These are phyloP conservation scores for Penicillium bovifimosum DNA, from an alignment of 495 filamentous ascomycete species.

Conservation along the genomic window DNA sequence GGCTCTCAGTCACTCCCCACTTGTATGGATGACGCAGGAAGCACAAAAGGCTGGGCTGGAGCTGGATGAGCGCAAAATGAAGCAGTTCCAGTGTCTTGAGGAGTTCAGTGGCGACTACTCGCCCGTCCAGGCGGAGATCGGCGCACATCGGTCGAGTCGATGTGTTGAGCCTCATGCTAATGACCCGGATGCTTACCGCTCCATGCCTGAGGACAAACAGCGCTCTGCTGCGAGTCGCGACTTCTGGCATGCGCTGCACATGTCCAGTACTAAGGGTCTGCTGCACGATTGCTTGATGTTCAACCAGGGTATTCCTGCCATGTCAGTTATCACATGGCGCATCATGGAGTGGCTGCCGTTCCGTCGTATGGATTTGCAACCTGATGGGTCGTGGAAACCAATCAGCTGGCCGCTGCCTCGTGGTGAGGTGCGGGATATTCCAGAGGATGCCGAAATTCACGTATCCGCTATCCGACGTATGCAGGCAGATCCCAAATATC, in stretches of 20 bases:
- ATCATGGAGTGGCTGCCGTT: conserved; percentile 85
- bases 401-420: conserved; percentile 76
- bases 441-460: conserved; percentile 63
- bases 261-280: conserved; percentile 53
- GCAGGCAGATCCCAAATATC: conserved; percentile 57
- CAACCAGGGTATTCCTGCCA: conserved; percentile 52
- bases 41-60: conserved; percentile 66
- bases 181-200: conserved; percentile 14
- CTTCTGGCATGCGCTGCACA: conserved; percentile 53
- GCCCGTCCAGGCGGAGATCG: conserved; percentile 40
- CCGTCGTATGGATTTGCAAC: conserved; percentile 71
- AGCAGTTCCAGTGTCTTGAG: conserved; percentile 57
- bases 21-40: conserved; percentile 83
- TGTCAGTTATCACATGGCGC: conserved; percentile 66
- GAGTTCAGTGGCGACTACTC: conserved; percentile 41
- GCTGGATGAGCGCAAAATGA: conserved; percentile 65
- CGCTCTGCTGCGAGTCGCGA: conserved; percentile 29
- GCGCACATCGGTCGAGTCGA: conserved; percentile 23
- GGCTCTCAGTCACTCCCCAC: conserved; percentile 65
- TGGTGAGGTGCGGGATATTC: conserved; percentile 79
- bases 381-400: conserved; percentile 73
- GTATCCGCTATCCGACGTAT: conserved; percentile 69
- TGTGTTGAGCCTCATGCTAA: conserved; percentile 19
- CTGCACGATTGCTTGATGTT: conserved; percentile 75
- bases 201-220: conserved; percentile 22